Evolutionary conservation across 345 rosid species (phyloP), one percentile per base, ranked within the genome.

Genomic region (Cardiospermum halicacabum): DNA sequence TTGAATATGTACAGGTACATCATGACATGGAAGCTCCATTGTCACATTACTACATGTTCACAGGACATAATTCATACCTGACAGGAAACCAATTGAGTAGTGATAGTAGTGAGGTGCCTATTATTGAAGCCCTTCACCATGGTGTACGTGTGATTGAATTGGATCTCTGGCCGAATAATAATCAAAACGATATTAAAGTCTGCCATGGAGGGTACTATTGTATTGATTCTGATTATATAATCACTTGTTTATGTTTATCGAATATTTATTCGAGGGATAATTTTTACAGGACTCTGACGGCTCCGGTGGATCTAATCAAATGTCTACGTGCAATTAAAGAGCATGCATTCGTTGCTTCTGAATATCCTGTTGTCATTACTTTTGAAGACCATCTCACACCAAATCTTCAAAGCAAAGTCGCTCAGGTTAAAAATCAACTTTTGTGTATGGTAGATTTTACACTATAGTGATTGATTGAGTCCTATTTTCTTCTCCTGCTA

Each of bases 1-100:
- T n/a, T n/a, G n/a, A n/a, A n/a, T n/a, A n/a, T n/a, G n/a, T 68
- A 24, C 74, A 89, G 95, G 95, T 87, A 63, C 83, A 79, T 69
- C 89, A 83, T 16, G 84, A 83, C 72, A 89, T 88, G 96, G 65
- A 57, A 32, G 81, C 82, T 31, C 89, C 96, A 21, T 61, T 89
- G 64, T 75, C 96, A 4, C 98, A 92, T 78, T 89, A 87, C 72
- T 87, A 68, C 73, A 22, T 92, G 66, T 89, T 63, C 82, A 87
- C 98, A 18, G 94, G 98, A 64, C 96, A 92, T 69, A 92, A 92
- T 79, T 85, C 98, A 25, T 89, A 85, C 80, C 76, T 89, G 64
- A 92, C 96, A 15, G 93, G 96, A 56, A 87, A 92, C 67, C 89
- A 89, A 65, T 36, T 92, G 8, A 80, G 76, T 61, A 92, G 96